Conservation (phyloP, 768 basidiomycete species). For the Leccinum rimulosum region DNA sequence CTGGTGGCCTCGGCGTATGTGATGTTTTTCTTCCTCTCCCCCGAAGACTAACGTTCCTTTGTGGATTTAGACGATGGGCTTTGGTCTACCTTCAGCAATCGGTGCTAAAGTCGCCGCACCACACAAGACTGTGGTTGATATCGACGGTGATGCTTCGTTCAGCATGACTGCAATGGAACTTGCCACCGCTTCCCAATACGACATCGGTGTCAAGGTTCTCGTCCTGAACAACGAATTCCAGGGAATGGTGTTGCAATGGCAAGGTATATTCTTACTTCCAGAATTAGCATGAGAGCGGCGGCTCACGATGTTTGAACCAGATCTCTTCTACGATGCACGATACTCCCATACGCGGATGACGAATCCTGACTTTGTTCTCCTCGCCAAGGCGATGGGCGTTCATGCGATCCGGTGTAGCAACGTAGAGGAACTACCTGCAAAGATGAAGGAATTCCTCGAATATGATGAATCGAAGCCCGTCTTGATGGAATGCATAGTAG, state of each 20-base stretch:
- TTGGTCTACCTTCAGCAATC: slow-evolving; percentile 90
- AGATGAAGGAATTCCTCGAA: slow-evolving; percentile 99
- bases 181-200: slow-evolving; percentile 85
- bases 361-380: slow-evolving; percentile 91
- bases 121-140: slow-evolving; percentile 89
- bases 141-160: slow-evolving; percentile 98
- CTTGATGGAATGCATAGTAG: slow-evolving; percentile 86
- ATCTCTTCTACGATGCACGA: slow-evolving; percentile 95
- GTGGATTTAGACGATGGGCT: slow-evolving; percentile 86
- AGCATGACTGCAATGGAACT: slow-evolving; percentile 99
- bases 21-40: background rate
- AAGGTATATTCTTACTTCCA: slow-evolving; percentile 53
- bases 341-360: slow-evolving; percentile 96
- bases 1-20: slow-evolving; percentile 90
- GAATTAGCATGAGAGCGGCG: background rate
- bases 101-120: slow-evolving; percentile 97
- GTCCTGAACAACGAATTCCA: slow-evolving; percentile 97
- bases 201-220: slow-evolving; percentile 93
- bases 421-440: slow-evolving; percentile 77
- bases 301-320: slow-evolving; percentile 34
- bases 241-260: slow-evolving; percentile 99
- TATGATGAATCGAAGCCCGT: slow-evolving; percentile 86
- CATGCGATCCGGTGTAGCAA: slow-evolving; percentile 80
- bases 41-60: background rate
- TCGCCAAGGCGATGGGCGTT: slow-evolving; percentile 89